These are phyloP conservation scores for Phytophthora tentaculata DNA, from an alignment of 352 stramenopile genomes.

Conservation along the genomic window DNA sequence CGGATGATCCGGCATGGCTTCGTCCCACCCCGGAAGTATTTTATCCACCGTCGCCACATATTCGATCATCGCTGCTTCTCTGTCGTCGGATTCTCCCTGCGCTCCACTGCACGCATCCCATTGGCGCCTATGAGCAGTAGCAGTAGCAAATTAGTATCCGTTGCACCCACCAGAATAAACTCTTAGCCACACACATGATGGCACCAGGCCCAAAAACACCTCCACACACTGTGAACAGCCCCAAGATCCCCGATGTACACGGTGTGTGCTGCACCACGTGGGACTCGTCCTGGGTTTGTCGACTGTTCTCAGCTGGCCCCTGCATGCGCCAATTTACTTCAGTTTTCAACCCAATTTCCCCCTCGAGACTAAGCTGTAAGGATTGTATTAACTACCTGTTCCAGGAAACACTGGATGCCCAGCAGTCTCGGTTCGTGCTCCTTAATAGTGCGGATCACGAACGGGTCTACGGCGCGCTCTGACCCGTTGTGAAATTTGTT, in stretches of 20 bases:
- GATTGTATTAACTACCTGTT: conserved; percentile 44
- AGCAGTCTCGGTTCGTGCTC: conserved; percentile 61
- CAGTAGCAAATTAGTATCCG: conserved; percentile 1
- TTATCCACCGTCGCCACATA: conserved; percentile 66
- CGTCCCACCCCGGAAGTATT: conserved; percentile 73
- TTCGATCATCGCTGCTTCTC: conserved; percentile 56
- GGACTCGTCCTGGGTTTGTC: conserved; percentile 45
- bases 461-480: conserved; percentile 63
- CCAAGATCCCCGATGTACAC: conserved; percentile 10
- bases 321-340: conserved; percentile 11
- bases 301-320: conserved; percentile 60
- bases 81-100: conserved; percentile 18
- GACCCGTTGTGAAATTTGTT: conserved; percentile 86
- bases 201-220: conserved; percentile 53
- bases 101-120: conserved; percentile 67
- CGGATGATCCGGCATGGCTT: conserved; percentile 50
- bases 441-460: conserved; percentile 62
- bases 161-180: background rate
- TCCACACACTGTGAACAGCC: conserved; percentile 58
- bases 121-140: conserved; percentile 45
- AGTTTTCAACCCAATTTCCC: conserved; percentile 5
- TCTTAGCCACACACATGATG: conserved; percentile 56
- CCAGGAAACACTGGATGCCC: conserved; percentile 76
- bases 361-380: conserved; percentile 5
- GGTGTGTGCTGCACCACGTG: conserved; percentile 9